Evolutionary conservation across 768 basidiomycete genomes (phyloP).

Genomic region (Porphyrellus cyaneotinctus): DNA sequence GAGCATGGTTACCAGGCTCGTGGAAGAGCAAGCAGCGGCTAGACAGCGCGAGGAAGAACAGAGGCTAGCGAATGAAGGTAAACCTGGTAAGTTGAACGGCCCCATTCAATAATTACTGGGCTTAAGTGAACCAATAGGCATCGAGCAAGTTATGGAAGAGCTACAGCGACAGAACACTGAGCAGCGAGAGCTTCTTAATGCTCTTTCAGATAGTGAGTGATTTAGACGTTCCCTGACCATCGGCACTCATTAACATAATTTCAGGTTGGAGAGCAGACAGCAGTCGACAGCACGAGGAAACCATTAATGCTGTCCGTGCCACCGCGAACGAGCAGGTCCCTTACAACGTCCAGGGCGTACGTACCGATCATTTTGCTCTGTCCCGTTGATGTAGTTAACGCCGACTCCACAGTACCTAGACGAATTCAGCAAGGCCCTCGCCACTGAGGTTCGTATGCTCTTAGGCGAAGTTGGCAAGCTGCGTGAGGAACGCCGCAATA

Average conservation of each 20-base stretch:
- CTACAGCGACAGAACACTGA: slow-evolving; percentile 57
- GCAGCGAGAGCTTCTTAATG: slow-evolving; percentile 51
- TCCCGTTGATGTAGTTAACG: slow-evolving; percentile 5
- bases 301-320: slow-evolving; percentile 59
- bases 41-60: slow-evolving; percentile 50
- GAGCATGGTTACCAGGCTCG: slow-evolving; percentile 57
- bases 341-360: slow-evolving; percentile 79
- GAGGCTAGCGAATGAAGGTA: slow-evolving; percentile 46
- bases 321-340: slow-evolving; percentile 75
- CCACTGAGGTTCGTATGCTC: slow-evolving; percentile 78
- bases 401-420: slow-evolving; percentile 61
- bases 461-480: slow-evolving; percentile 81
- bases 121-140: slow-evolving; percentile 36
- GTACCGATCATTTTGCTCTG: slow-evolving; percentile 21
- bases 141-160: slow-evolving; percentile 58
- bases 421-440: slow-evolving; percentile 82
- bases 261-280: slow-evolving; percentile 68
- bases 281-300: slow-evolving; percentile 60
- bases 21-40: slow-evolving; percentile 52
- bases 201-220: slow-evolving; percentile 55
- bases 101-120: neutral
- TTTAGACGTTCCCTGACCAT: neutral
- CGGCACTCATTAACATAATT: slow-evolving; percentile 11
- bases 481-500: slow-evolving; percentile 69
- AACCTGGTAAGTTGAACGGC: slow-evolving; percentile 47